Evolutionary conservation across 352 stramenopile genomes (phyloP).

Genomic region (Saprolegnia diclina): DNA sequence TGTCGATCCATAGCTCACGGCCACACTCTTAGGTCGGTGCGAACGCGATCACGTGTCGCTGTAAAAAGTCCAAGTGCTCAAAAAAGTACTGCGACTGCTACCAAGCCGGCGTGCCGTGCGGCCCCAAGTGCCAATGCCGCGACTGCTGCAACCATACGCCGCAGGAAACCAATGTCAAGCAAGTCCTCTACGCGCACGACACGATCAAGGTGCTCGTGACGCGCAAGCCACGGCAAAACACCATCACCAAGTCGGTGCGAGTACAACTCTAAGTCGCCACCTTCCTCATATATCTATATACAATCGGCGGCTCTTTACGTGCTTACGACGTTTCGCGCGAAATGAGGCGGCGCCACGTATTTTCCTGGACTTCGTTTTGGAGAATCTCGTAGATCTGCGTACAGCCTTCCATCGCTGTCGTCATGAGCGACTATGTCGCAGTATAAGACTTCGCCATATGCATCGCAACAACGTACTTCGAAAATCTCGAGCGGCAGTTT

Average conservation of each 20-base stretch:
- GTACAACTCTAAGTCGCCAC: slow-evolving; percentile 19
- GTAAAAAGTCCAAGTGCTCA: slow-evolving; percentile 95
- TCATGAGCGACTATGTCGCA: slow-evolving; percentile 52
- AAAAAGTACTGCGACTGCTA: slow-evolving; percentile 99
- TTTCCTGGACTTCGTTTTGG: slow-evolving; percentile 79
- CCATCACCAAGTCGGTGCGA: background rate
- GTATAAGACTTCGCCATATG: background rate
- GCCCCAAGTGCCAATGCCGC: slow-evolving; percentile 90
- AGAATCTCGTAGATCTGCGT: slow-evolving; percentile 81
- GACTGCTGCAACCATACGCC: slow-evolving; percentile 90
- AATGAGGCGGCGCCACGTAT: slow-evolving; percentile 69
- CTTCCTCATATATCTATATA: slow-evolving; percentile 12
- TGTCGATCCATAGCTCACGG: too few relatives aligned
- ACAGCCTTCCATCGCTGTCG: slow-evolving; percentile 67
- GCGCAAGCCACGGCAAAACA: slow-evolving; percentile 10
- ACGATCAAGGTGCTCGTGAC: slow-evolving; percentile 25
- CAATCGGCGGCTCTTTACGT: background rate
- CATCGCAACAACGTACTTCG: slow-evolving; percentile 35
- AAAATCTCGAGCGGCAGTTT: slow-evolving; percentile 85
- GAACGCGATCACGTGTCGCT: slow-evolving; percentile 69
- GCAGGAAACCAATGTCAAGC: slow-evolving; percentile 23
- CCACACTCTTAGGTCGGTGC: slow-evolving; percentile 10
- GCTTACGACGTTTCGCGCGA: slow-evolving; percentile 13
- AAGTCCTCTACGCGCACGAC: slow-evolving; percentile 23
- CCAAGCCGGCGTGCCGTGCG: slow-evolving; percentile 88